Evolutionary conservation across 2,329 filamentous ascomycete genomes (phyloP).

Genomic region (Penicillium sp.): DNA sequence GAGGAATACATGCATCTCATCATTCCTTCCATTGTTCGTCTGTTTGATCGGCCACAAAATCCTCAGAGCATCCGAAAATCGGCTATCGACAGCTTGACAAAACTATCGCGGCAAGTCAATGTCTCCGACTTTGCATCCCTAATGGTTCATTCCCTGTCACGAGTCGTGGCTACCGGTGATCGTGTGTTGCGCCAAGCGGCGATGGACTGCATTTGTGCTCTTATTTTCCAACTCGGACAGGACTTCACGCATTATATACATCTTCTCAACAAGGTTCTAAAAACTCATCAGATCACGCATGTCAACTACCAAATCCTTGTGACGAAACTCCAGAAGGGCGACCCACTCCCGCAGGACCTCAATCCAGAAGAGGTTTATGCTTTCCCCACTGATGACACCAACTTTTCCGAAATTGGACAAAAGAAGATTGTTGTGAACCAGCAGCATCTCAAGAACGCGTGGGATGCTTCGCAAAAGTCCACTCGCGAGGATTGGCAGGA

Average conservation of each 20-base stretch:
- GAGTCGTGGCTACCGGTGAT: conserved; percentile 74
- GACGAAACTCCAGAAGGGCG: conserved; percentile 88
- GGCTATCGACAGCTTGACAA: conserved; percentile 91
- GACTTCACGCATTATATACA: conserved; percentile 94
- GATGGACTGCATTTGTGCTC: conserved; percentile 87
- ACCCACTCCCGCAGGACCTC: conserved; percentile 90
- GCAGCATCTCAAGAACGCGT: conserved; percentile 92
- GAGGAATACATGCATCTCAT: conserved; percentile 99
- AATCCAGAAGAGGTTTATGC: conserved; percentile 80
- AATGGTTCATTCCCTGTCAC: conserved; percentile 89
- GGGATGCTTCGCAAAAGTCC: conserved; percentile 95
- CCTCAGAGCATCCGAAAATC: conserved; percentile 76
- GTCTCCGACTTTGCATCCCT: conserved; percentile 94
- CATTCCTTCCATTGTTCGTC: conserved; percentile 87
- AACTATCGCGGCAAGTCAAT: conserved; percentile 93
- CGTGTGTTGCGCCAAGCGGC: conserved; percentile 73
- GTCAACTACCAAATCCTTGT: conserved; percentile 90
- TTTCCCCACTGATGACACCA: conserved; percentile 73
- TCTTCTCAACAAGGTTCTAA: conserved; percentile 84
- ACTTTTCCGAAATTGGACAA: conserved; percentile 77
- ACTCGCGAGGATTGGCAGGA: conserved; percentile 99
- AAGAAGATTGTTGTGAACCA: conserved; percentile 98
- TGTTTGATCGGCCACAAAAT: conserved; percentile 86
- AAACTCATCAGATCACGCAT: conserved; percentile 77
- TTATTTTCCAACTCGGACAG: conserved; percentile 93